Conservation (phyloP, 495 filamentous ascomycete genomes). For the Neurospora sp. region DNA sequence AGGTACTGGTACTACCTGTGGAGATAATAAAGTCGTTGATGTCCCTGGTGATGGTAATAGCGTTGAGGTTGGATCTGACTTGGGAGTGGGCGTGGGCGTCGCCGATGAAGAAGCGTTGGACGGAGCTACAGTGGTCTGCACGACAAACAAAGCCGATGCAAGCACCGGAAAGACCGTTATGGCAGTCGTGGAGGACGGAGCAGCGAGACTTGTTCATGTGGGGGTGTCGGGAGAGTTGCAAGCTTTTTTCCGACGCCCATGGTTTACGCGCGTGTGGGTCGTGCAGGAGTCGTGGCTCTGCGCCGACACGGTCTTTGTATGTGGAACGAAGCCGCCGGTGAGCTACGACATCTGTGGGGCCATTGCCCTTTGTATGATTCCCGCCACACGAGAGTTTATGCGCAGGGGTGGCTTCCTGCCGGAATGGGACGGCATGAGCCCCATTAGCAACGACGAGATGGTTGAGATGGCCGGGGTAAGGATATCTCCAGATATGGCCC, state of each 20-base stretch:
- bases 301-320: constrained; percentile 13
- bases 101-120: too few species aligned
- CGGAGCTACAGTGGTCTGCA: background rate
- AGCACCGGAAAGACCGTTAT: background rate
- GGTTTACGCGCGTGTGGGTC: constrained; percentile 24
- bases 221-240: background rate
- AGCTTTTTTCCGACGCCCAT: constrained; percentile 11
- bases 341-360: background rate
- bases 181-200: background rate
- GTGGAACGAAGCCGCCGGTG: constrained; percentile 1
- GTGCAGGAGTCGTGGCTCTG: constrained; percentile 19
- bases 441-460: background rate
- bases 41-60: too few species aligned
- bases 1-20: too few species aligned
- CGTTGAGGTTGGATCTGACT: too few species aligned
- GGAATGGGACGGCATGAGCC: background rate
- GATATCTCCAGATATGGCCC: background rate
- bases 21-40: too few species aligned
- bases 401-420: background rate
- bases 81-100: too few species aligned
- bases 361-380: fast-evolving
- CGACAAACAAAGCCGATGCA: background rate
- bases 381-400: background rate
- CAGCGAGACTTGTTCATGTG: background rate
- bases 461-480: background rate